Conservation (phyloP, 208 protist species). For the Leishmania guyanensis region DNA sequence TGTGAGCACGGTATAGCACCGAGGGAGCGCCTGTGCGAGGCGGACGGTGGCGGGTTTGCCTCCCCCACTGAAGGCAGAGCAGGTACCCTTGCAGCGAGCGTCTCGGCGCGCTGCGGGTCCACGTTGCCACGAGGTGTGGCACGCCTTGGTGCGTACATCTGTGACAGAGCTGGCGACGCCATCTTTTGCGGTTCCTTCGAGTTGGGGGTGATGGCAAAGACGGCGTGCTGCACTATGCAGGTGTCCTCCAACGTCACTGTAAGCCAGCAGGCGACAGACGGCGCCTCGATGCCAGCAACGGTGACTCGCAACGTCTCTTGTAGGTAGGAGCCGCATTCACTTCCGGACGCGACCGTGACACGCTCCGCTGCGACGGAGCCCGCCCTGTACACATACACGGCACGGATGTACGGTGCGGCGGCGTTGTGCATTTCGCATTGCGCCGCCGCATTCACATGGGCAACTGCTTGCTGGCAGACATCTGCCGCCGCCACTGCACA, state of each 20-base stretch:
- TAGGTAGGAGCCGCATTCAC: constrained; percentile 36
- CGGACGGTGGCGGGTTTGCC: background rate
- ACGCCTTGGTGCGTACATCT: background rate
- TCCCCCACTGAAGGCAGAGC: background rate
- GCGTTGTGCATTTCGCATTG: constrained; percentile 10
- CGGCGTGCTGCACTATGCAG: constrained; percentile 43
- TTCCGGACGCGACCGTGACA: constrained; percentile 23
- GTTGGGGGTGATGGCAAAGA: constrained; percentile 30
- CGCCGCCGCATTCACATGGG: constrained; percentile 22
- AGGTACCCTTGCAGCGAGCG: background rate
- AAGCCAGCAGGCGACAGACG: constrained; percentile 45
- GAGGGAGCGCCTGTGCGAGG: background rate
- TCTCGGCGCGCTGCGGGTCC: constrained; percentile 1
- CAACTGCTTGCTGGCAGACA: constrained; percentile 18
- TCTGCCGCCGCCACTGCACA: constrained; percentile 26
- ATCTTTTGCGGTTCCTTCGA: constrained; percentile 9
- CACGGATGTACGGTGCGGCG: constrained; percentile 34
- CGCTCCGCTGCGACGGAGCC: constrained; percentile 26
- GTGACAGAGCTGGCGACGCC: background rate
- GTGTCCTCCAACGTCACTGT: constrained; percentile 44
- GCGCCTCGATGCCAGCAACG: constrained; percentile 1
- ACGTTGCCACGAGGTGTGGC: constrained; percentile 3
- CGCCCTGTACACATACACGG: constrained; percentile 28
- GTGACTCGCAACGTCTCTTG: constrained; percentile 22
- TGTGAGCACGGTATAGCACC: constrained; percentile 27